Conservation (phyloP, 169 alveolate genomes). For the Eimeria maxima region DNA sequence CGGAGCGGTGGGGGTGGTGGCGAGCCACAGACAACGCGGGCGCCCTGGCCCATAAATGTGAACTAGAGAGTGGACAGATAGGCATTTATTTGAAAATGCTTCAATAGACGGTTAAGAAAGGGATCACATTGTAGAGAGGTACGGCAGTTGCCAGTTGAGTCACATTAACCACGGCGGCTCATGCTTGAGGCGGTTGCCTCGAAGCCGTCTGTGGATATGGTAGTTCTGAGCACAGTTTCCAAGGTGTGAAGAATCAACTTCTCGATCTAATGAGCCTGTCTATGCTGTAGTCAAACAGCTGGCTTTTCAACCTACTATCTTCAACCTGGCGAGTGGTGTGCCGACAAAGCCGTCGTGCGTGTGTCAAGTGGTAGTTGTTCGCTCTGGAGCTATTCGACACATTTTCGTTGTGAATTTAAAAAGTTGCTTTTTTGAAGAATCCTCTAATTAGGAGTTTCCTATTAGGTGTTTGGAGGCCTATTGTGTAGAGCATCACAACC, state of each 20-base stretch:
- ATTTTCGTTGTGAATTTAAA: not conserved
- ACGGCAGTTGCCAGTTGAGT: not conserved
- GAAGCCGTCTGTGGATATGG: not conserved
- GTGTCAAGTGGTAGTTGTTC: not conserved
- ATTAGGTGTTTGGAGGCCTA: not conserved
- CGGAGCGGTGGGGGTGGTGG: conserved; percentile 71
- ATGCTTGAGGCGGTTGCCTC: conserved; percentile 12
- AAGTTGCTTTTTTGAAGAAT: not conserved
- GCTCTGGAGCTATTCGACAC: not conserved
- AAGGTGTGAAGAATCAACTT: not conserved
- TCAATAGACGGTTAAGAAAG: not conserved
- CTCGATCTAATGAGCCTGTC: not conserved
- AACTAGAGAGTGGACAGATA: not conserved
- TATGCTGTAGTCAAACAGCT: not conserved
- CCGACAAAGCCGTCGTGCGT: not conserved
- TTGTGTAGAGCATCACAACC: not conserved
- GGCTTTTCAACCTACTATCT: not conserved
- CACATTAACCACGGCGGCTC: not conserved
- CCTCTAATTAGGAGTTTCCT: not conserved
- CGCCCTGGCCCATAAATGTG: not conserved
- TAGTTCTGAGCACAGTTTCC: not conserved
- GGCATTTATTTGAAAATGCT: not conserved
- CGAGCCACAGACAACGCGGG: conserved; percentile 26
- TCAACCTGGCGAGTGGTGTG: conserved; percentile 29
- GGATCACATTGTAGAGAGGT: not conserved